Base-by-base conservation (phyloP, 2,329 filamentous ascomycete species). In the Tolypocladium nubicola region DNA sequence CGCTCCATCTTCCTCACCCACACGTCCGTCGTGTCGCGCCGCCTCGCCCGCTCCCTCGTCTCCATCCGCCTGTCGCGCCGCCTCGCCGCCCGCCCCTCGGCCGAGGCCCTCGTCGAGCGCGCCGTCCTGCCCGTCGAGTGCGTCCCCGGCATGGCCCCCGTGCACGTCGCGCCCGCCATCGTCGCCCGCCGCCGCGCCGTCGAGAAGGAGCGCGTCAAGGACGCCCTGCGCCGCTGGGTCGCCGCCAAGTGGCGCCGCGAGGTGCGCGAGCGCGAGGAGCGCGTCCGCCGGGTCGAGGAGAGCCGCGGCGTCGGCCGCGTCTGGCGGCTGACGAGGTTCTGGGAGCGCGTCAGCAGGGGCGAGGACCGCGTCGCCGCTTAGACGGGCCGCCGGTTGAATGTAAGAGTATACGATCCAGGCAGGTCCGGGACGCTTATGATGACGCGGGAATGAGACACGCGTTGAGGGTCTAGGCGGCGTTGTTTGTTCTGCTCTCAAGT, bases 191-290 rank as follows among this genome's bases (percentile, higher is more conserved):
- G 82, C 65, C 76, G 82, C 57, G 80, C 79, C 14, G 76, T 89
- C 19, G 86, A 89, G 71, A 79, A 80, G 62, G 85, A 89, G 71
- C 76, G 77, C 59, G 75, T 89, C 49, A 89, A 88, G 67, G 86
- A 89, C 64, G 78, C 78, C 19, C 69, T 90, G 59, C 73, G 85
- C 41, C 76, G 78, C 14, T 89, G 85, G 84, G 77, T 89, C 2
- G 85, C 79, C 37, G 73, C 68, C n/a, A 79, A 80, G 33, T 83
- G 79, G 79, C 74, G 70, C 45, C 72, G 79, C 23, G 75, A 82
- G 68, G 80, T 83, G 3, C 70, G 70, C 56, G 74, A 78, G 66
- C 71, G 75, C 52, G 75, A 76, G 63, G 75, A 83, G 65, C 71
- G 74, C 56, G 70, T 79, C 30, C 65, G 59, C 23, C 23, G 23